Percentiles rank a stretch among this genome's conserved stretches.
Conservation (phyloP, 2,329 filamentous ascomycete genomes). For the Colletotrichum melonis region DNA sequence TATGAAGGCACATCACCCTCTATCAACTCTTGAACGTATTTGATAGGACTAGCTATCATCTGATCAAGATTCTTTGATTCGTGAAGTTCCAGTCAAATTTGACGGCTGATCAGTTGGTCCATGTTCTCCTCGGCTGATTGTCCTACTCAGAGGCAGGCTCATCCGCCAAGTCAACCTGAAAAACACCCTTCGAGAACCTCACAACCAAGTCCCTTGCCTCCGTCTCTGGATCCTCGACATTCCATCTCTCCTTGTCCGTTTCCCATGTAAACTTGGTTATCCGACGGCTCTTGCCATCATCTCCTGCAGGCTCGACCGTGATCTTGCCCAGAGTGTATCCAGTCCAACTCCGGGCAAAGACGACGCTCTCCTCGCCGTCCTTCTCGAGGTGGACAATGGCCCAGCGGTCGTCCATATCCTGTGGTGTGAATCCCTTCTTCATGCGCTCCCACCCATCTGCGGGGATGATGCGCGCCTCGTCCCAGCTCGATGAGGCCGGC, state of each 20-base stretch:
- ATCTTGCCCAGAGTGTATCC: neutral
- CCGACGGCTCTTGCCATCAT: neutral
- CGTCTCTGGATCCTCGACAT: neutral
- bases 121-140: neutral
- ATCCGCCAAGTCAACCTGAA: neutral
- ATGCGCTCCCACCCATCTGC: neutral
- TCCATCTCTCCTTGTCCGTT: neutral
- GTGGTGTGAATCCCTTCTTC: neutral
- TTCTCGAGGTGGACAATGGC: neutral
- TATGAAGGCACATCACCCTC: too few relatives aligned
- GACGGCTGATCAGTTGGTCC: neutral
- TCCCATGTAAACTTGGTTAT: neutral
- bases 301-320: neutral
- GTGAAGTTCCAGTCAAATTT: too few relatives aligned
- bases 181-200: neutral
- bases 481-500: neutral
- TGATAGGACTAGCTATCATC: fast-evolving
- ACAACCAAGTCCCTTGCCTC: neutral
- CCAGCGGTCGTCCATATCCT: neutral
- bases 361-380: neutral
- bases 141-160: neutral
- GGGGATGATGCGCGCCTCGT: neutral
- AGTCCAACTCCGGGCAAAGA: neutral
- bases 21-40: too few relatives aligned
- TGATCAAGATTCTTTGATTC: neutral